Evolutionary conservation across 2,329 filamentous ascomycete genomes (phyloP), one percentile per base, ranked within the genome.

Genomic region (Mariannaea elegans): DNA sequence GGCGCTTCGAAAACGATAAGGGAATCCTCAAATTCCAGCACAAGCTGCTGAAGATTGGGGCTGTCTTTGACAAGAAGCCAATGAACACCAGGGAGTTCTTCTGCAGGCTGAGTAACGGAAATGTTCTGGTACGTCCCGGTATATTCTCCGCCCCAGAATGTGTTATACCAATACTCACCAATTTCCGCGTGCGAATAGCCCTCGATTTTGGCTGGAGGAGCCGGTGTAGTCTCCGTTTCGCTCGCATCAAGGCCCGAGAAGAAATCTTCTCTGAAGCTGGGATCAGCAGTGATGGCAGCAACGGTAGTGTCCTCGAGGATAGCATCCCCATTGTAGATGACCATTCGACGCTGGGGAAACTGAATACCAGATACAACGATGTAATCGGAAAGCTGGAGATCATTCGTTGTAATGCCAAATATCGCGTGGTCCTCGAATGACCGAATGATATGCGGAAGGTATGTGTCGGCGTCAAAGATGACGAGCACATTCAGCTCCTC

Each of bases 1-100:
- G 63, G 63, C 2, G 61, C 55, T 24, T 65, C 63, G 10, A 57
- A 51, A 2, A 65, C 62, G 4, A 65, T 46, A 6, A 65, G 32
- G 3, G 45, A 46, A 34, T 61, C 56, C 13, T 63, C 62, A 13
- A 66, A 56, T 36, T 64, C 64, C 4, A 56, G 34, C 12, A 66
- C 44, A 7, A 63, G 48, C 18, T 65, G 62, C 48, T 29, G 7
- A 12, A 31, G 7, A 12, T 7, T 31, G 7, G 27, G 27, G 27
- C 12, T 31, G 27, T 31, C 12, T 31, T 7, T 12, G 12, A 31
- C 27, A 7, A 31, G 27, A 7, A 31, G 27, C 12, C 27, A 12
- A 31, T 31, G 27, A 12, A 12, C 27, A 31, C 12, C 12, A 12
- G 27, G 27, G 12, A 31, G 27, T 7, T 31, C 27, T 7, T 7